Percentiles rank a stretch among this genome's conserved stretches.
phyloP scores from a whole-genome alignment of 768 basidiomycete genomes.

The Hygrophorus russula region DNA sequence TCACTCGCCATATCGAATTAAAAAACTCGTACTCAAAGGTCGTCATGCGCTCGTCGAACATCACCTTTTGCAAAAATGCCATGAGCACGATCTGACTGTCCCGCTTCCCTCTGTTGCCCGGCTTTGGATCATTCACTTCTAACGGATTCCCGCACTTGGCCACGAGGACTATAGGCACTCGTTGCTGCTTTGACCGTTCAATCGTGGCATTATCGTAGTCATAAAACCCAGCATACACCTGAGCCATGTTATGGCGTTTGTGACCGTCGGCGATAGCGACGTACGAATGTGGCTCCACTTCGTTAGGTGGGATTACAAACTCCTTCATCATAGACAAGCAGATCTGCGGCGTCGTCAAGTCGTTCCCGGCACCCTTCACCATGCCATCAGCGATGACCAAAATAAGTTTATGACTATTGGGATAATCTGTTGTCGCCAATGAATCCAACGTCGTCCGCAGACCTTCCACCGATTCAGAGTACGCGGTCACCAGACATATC shows the following conservation, averaged over 20 bases:
- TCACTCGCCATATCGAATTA: slow-evolving; percentile 93
- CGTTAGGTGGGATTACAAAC: slow-evolving; percentile 63
- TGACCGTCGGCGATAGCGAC: slow-evolving; percentile 99
- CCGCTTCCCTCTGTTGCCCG: slow-evolving; percentile 97
- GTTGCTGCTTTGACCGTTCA: slow-evolving; percentile 89
- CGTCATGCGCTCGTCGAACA: slow-evolving; percentile 99
- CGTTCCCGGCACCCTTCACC: slow-evolving; percentile 93
- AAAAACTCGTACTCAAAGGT: slow-evolving; percentile 99
- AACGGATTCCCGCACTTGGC: slow-evolving; percentile 92
- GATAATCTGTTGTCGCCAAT: slow-evolving; percentile 95
- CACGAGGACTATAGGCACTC: slow-evolving; percentile 90
- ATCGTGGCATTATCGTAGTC: slow-evolving; percentile 85
- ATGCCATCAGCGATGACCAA: slow-evolving; percentile 96
- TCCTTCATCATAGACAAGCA: slow-evolving; percentile 97
- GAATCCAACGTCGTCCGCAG: slow-evolving; percentile 97
- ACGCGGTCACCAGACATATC: slow-evolving; percentile 95
- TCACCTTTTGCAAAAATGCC: slow-evolving; percentile 97
- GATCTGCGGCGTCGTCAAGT: slow-evolving; percentile 87
- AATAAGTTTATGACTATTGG: slow-evolving; percentile 93
- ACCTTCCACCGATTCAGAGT: slow-evolving; percentile 95
- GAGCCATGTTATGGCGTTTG: slow-evolving; percentile 98
- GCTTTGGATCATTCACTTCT: slow-evolving; percentile 82
- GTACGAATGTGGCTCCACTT: slow-evolving; percentile 91
- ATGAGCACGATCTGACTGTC: slow-evolving; percentile 97
- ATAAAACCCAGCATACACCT: slow-evolving; percentile 97